A percentile compares a stretch with the other conserved stretches of the same genome.
phyloP scores from a whole-genome alignment of 495 filamentous ascomycete genomes.

The Penicillium robsamsonii region DNA sequence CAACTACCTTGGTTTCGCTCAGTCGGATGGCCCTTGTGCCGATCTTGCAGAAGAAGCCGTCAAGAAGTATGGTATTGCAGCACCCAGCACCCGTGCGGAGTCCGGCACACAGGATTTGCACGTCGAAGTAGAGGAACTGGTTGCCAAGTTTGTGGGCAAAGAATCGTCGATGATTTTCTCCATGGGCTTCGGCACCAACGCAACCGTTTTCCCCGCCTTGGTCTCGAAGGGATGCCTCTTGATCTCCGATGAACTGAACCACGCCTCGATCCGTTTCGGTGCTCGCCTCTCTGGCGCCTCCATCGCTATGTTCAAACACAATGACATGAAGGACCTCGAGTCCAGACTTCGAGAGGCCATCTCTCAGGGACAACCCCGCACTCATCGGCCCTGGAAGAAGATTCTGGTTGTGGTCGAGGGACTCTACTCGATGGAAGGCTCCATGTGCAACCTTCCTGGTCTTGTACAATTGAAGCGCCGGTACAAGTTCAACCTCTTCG shows the following conservation, averaged over 20 bases:
- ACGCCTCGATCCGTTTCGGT: constrained; percentile 94
- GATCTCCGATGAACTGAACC: constrained; percentile 96
- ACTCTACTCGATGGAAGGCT: constrained; percentile 98
- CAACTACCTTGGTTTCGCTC: constrained; percentile 98
- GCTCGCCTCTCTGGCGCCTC: constrained; percentile 91
- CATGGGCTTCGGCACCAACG: constrained; percentile 97
- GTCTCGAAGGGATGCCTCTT: constrained; percentile 89
- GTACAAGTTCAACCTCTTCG: constrained; percentile 94
- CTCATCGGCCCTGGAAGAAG: constrained; percentile 98
- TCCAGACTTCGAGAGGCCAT: constrained; percentile 82
- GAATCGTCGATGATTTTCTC: constrained; percentile 94
- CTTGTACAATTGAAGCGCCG: constrained; percentile 81
- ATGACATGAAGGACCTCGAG: constrained; percentile 88
- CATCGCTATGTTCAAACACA: constrained; percentile 95
- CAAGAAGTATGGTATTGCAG: constrained; percentile 77
- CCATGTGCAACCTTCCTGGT: constrained; percentile 93
- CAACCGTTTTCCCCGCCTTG: constrained; percentile 83
- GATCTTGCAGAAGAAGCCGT: constrained; percentile 86
- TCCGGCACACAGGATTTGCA: constrained; percentile 84
- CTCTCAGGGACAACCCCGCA: constrained; percentile 92
- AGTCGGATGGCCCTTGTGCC: constrained; percentile 95
- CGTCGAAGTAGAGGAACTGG: constrained; percentile 80
- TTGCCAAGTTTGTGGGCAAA: constrained; percentile 91
- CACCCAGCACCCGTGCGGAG: constrained; percentile 78
- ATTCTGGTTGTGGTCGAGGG: constrained; percentile 96